These are phyloP conservation scores for Monotropa hypopitys DNA, from an alignment of 179 eudicot species.

Conservation along the genomic window DNA sequence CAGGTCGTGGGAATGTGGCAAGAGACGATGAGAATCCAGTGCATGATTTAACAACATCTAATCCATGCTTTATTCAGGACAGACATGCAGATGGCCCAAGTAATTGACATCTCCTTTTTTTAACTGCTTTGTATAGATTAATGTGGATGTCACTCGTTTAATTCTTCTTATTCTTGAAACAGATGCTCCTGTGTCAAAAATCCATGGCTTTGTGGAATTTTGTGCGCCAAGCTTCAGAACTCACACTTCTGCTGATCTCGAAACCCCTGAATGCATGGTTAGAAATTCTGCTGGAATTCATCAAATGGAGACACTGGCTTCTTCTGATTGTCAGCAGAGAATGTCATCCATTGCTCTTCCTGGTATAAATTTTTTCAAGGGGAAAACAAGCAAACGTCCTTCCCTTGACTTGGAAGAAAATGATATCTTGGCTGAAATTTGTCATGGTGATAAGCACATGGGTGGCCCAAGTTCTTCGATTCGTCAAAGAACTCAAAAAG, in stretches of 20 bases:
- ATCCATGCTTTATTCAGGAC: neutral
- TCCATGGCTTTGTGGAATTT: slow-evolving; percentile 4
- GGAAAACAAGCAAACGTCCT: neutral
- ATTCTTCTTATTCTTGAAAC: slow-evolving; percentile 6
- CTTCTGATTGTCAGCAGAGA: slow-evolving; percentile 3
- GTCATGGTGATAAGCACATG: slow-evolving; percentile 1
- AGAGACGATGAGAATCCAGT: slow-evolving; percentile 1
- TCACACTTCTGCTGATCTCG: slow-evolving; percentile 5
- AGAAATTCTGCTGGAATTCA: slow-evolving; percentile 2
- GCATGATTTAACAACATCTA: neutral
- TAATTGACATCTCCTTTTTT: slow-evolving; percentile 4
- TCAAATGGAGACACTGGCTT: neutral
- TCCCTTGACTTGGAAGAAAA: slow-evolving; percentile 13
- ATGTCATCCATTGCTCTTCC: neutral
- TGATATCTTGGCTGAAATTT: slow-evolving; percentile 4
- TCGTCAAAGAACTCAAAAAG: slow-evolving; percentile 21
- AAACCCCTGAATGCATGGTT: neutral
- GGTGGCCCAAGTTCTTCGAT: slow-evolving; percentile 9
- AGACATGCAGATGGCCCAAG: slow-evolving; percentile 11
- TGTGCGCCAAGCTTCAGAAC: slow-evolving; percentile 7
- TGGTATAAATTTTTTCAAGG: neutral
- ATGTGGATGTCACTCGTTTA: neutral
- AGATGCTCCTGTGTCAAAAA: slow-evolving; percentile 9
- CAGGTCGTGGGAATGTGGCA: slow-evolving; percentile 12
- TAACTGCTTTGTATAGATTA: neutral